Conservation (phyloP, 2,329 filamentous ascomycete genomes). For the Fusarium oligoseptatum region DNA sequence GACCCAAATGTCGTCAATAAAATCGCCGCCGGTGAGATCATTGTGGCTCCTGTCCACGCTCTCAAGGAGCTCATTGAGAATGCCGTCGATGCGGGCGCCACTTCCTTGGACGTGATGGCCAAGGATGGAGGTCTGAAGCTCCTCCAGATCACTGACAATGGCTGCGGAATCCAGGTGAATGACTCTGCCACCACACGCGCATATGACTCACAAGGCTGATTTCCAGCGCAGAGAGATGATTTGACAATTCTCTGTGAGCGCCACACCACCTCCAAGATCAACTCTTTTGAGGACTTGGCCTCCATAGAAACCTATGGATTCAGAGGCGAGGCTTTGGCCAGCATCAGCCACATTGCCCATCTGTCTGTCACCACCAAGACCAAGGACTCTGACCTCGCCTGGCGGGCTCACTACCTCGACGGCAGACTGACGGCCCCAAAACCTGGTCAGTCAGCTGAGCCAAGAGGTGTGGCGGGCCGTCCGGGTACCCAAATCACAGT, state of each 20-base stretch:
- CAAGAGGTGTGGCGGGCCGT: conserved; percentile 88
- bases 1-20: conserved; percentile 97
- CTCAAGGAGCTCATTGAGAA: conserved; percentile 98
- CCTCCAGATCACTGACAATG: conserved; percentile 97
- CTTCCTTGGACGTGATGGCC: conserved; percentile 87
- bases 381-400: conserved; percentile 87
- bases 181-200: not conserved
- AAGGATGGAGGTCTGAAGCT: conserved; percentile 97
- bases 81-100: conserved; percentile 96
- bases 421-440: conserved; percentile 87
- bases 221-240: conserved; percentile 79
- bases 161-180: conserved; percentile 88
- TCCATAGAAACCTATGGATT: conserved; percentile 98
- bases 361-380: conserved; percentile 95
- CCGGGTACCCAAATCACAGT: conserved; percentile 95
- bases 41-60: conserved; percentile 95
- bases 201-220: conserved; percentile 28
- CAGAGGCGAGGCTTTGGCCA: conserved; percentile 93
- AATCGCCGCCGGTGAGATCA: conserved; percentile 98
- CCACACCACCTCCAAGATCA: conserved; percentile 96
- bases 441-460: conserved; percentile 87
- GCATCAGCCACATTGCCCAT: conserved; percentile 98
- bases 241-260: conserved; percentile 92
- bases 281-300: conserved; percentile 90
- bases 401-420: conserved; percentile 88